Percentiles rank a stretch among this genome's conserved stretches.
phyloP scores from a whole-genome alignment of 768 basidiomycete species.

The Mycena venus region DNA sequence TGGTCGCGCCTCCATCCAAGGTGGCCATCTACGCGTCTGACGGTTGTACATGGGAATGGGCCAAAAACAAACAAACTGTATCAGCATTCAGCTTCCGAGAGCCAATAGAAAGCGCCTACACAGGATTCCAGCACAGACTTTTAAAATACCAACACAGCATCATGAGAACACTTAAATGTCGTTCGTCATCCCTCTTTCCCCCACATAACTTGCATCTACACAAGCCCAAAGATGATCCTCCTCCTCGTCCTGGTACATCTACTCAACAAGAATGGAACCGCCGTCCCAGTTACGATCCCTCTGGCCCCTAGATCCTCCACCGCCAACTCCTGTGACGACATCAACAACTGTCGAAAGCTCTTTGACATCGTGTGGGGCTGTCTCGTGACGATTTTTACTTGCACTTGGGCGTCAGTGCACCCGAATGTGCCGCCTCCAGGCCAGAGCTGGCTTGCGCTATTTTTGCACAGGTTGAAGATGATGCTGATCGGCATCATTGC shows the following conservation, averaged over 20 bases:
- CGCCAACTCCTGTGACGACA: conserved; percentile 7
- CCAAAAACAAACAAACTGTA: no score
- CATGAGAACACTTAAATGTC: no score
- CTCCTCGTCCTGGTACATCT: background rate
- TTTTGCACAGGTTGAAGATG: conserved; percentile 27
- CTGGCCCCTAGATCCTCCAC: background rate
- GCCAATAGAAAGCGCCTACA: no score
- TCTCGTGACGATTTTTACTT: conserved; percentile 33
- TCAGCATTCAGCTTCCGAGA: no score
- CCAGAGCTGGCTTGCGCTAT: background rate
- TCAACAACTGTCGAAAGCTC: conserved; percentile 12
- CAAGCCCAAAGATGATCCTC: no score
- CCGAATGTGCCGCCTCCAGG: conserved; percentile 36
- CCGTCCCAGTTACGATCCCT: background rate
- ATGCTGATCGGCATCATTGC: conserved; percentile 38
- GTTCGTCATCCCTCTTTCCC: no score
- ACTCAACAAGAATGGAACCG: background rate
- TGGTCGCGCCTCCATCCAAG: no score
- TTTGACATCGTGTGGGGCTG: conserved; percentile 36
- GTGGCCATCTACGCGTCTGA: no score
- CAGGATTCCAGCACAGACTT: no score
- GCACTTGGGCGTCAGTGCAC: conserved; percentile 41
- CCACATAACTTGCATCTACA: no score
- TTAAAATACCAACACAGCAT: no score
- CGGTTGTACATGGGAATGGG: no score